Conservation (phyloP, 2,329 filamentous ascomycete genomes). For the Podosphaera aphanis region DNA sequence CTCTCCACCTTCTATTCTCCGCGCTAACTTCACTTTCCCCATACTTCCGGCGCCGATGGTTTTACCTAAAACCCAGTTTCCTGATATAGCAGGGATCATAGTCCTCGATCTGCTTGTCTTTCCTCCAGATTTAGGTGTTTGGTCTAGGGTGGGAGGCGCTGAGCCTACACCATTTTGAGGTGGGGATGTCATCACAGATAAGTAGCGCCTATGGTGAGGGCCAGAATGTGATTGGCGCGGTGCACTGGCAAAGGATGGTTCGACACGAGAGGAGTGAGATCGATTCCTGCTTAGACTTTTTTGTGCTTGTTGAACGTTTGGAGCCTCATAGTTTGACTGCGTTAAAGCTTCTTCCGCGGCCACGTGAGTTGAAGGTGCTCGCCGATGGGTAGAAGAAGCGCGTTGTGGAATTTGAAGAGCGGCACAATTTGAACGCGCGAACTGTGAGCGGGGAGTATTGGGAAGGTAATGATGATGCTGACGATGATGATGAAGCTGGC, state of each 20-base stretch:
- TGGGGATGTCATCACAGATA: conserved; percentile 26
- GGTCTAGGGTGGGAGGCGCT: conserved; percentile 23
- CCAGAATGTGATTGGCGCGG: conserved; percentile 8
- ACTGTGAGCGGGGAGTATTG: neutral
- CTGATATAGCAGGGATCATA: conserved; percentile 71
- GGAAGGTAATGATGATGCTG: neutral
- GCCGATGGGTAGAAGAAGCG: conserved; percentile 10
- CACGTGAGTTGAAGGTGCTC: conserved; percentile 20
- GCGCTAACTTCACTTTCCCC: conserved; percentile 94
- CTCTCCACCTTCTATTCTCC: conserved; percentile 72
- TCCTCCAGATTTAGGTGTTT: conserved; percentile 23
- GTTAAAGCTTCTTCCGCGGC: conserved; percentile 21
- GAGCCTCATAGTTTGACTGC: conserved; percentile 52
- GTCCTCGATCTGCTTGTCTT: conserved; percentile 41
- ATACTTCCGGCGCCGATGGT: conserved; percentile 95
- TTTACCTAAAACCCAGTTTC: conserved; percentile 87
- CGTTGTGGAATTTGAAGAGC: conserved; percentile 3
- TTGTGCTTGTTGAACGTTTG: conserved; percentile 29
- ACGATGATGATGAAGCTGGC: neutral
- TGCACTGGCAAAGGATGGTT: conserved; percentile 4
- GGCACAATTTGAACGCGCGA: neutral
- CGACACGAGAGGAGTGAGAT: conserved; percentile 6
- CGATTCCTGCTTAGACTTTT: conserved; percentile 14
- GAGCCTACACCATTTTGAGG: conserved; percentile 29
- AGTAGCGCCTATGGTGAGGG: conserved; percentile 14